A percentile compares a stretch with the other conserved stretches of the same genome.
Evolutionary conservation across 1,284 basidiomycete genomes (phyloP).

Genomic region (Puccinia novopanici): DNA sequence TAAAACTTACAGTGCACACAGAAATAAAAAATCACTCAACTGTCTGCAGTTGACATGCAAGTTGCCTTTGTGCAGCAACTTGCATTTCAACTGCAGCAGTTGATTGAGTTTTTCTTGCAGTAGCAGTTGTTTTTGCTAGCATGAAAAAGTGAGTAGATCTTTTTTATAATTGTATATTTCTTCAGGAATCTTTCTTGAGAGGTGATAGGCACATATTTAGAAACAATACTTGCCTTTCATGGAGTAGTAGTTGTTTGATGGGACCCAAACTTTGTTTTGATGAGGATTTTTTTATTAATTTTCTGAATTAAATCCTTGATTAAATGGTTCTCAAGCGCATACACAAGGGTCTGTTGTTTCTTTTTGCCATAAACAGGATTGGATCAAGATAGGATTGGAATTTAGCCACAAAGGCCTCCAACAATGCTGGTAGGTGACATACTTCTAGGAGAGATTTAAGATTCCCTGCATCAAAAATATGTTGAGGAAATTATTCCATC

Average conservation of each 20-base stretch:
- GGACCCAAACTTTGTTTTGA: neutral
- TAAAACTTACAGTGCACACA: neutral
- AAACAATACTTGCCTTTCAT: neutral
- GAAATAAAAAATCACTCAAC: too few relatives aligned
- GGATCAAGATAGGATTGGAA: conserved; percentile 17
- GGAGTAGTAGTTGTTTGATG: neutral
- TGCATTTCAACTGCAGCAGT: too few relatives aligned
- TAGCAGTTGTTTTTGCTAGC: conserved; percentile 11
- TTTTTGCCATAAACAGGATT: neutral
- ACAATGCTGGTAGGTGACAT: neutral
- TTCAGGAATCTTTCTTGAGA: neutral
- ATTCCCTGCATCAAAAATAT: conserved; percentile 24
- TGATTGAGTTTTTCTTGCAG: too few relatives aligned
- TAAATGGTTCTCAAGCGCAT: neutral
- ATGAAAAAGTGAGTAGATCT: neutral
- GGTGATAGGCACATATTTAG: neutral
- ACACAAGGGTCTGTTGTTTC: neutral
- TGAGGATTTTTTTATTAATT: conserved; percentile 4
- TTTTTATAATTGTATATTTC: neutral
- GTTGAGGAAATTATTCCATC: conserved; percentile 42
- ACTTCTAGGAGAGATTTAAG: neutral
- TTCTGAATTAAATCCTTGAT: neutral
- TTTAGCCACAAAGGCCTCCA: conserved; percentile 5
- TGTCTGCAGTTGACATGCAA: too few relatives aligned
- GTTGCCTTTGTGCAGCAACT: too few relatives aligned